phyloP scores from a whole-genome alignment of 2,329 filamentous ascomycete genomes.

The Colletotrichum sp. region DNA sequence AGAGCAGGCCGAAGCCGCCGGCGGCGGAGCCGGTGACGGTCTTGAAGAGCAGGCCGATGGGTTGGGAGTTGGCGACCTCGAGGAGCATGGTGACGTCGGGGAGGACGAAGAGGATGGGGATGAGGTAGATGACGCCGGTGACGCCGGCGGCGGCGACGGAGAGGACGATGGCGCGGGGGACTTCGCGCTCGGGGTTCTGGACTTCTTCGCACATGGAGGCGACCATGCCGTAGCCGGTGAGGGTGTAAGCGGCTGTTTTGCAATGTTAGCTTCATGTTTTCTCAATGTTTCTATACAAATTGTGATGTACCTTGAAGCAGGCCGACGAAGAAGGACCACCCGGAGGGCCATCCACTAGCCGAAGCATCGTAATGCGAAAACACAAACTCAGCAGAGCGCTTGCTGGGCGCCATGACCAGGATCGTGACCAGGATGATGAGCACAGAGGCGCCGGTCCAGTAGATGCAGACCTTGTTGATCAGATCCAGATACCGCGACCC shows the following conservation, averaged over 20 bases:
- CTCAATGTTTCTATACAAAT: neutral
- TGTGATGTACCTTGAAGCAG: slow-evolving; percentile 54
- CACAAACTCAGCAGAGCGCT: slow-evolving; percentile 66
- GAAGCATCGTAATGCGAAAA: slow-evolving; percentile 73
- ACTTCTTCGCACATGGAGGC: slow-evolving; percentile 77
- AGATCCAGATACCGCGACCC: slow-evolving; percentile 63
- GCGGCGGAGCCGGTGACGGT: slow-evolving; percentile 73
- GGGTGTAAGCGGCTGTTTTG: slow-evolving; percentile 56
- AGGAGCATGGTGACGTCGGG: slow-evolving; percentile 70
- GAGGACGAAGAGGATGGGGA: slow-evolving; percentile 78
- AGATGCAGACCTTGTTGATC: slow-evolving; percentile 77
- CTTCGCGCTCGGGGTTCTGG: slow-evolving; percentile 70
- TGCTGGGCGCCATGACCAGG: slow-evolving; percentile 63
- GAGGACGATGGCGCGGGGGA: slow-evolving; percentile 73
- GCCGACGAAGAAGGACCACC: slow-evolving; percentile 77
- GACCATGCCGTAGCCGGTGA: slow-evolving; percentile 74
- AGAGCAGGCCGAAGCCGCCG: slow-evolving; percentile 77
- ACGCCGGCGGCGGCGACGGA: slow-evolving; percentile 71
- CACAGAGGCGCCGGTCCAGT: slow-evolving; percentile 71
- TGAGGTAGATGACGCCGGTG: slow-evolving; percentile 70
- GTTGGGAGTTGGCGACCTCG: slow-evolving; percentile 72
- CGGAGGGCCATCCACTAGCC: slow-evolving; percentile 68
- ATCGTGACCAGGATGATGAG: slow-evolving; percentile 55
- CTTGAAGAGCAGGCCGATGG: slow-evolving; percentile 79
- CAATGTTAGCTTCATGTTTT: neutral